These are phyloP conservation scores for Blastocystis sp. DNA, from an alignment of 352 stramenopile genomes.

Conservation along the genomic window DNA sequence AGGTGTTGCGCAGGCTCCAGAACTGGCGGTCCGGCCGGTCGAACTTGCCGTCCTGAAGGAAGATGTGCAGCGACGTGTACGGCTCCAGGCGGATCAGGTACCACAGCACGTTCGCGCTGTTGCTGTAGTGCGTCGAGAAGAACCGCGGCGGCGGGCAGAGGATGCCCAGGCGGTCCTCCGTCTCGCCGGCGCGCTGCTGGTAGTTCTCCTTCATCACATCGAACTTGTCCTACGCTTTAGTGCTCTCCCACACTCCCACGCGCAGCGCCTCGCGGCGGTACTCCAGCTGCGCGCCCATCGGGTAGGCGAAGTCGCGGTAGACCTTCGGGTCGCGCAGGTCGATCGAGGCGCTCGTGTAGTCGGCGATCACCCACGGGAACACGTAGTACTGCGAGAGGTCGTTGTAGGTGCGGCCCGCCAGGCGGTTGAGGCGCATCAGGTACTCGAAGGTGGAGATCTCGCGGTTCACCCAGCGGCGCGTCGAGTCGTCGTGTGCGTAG, in stretches of 20 bases:
- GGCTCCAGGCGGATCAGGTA: constrained; percentile 91
- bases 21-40: constrained; percentile 78
- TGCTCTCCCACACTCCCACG: constrained; percentile 74
- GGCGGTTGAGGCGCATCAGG: constrained; percentile 92
- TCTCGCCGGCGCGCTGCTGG: constrained; percentile 4
- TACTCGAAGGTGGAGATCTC: constrained; percentile 96
- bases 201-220: constrained; percentile 61
- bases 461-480: constrained; percentile 79
- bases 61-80: constrained; percentile 70
- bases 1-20: constrained; percentile 75
- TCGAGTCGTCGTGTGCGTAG: constrained; percentile 53
- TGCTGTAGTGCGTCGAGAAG: constrained; percentile 95
- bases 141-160: constrained; percentile 85
- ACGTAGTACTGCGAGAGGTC: constrained; percentile 92
- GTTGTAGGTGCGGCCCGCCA: constrained; percentile 90
- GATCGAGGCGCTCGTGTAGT: constrained; percentile 89
- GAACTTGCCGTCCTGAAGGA: constrained; percentile 75
- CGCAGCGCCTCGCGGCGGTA: constrained; percentile 85
- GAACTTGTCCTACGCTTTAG: constrained; percentile 58
- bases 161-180: constrained; percentile 56
- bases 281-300: constrained; percentile 90
- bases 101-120: constrained; percentile 91
- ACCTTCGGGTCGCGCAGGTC: constrained; percentile 85
- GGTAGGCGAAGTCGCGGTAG: constrained; percentile 92
- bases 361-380: constrained; percentile 93